These are phyloP conservation scores for Saccharata proteae DNA, from an alignment of 2,329 filamentous ascomycete species.

Conservation along the genomic window DNA sequence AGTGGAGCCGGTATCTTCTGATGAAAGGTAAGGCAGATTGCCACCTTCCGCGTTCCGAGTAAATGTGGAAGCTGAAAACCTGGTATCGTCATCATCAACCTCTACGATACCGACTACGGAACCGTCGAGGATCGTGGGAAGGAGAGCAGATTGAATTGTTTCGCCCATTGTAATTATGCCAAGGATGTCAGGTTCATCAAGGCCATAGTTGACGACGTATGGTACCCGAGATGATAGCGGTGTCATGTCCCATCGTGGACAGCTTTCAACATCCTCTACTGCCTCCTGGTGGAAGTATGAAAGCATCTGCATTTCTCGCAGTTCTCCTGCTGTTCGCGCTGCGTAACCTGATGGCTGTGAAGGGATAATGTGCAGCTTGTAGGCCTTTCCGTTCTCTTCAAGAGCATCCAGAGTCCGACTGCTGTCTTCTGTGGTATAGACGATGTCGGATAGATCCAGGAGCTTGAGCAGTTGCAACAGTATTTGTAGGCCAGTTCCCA, in stretches of 20 bases:
- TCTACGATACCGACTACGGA: conserved; percentile 55
- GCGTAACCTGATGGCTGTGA: conserved; percentile 34
- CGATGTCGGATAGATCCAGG: conserved; percentile 46
- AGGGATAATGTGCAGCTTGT: conserved; percentile 43
- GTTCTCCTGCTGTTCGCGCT: conserved; percentile 50
- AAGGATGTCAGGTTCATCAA: conserved; percentile 40
- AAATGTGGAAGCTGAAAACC: conserved; percentile 4
- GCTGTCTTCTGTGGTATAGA: conserved; percentile 50
- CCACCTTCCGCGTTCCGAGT: conserved; percentile 36
- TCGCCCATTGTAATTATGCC: conserved; percentile 58
- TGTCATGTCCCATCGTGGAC: conserved; percentile 36
- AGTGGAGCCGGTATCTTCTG: conserved; percentile 34
- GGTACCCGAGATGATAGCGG: conserved; percentile 48
- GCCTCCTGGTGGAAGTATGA: conserved; percentile 57
- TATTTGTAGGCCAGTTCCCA: conserved; percentile 56
- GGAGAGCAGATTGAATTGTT: conserved; percentile 44
- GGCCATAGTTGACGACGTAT: conserved; percentile 49
- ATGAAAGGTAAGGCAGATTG: conserved; percentile 49
- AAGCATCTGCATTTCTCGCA: conserved; percentile 65
- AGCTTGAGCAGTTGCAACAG: conserved; percentile 44
- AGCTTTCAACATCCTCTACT: conserved; percentile 11
- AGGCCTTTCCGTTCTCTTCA: conserved; percentile 22
- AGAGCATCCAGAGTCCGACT: conserved; percentile 45
- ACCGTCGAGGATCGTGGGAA: conserved; percentile 57
- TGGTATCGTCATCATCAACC: background rate